Base-by-base conservation (phyloP, 1,139 yeast species). In the Debaryomyces coudertii region DNA sequence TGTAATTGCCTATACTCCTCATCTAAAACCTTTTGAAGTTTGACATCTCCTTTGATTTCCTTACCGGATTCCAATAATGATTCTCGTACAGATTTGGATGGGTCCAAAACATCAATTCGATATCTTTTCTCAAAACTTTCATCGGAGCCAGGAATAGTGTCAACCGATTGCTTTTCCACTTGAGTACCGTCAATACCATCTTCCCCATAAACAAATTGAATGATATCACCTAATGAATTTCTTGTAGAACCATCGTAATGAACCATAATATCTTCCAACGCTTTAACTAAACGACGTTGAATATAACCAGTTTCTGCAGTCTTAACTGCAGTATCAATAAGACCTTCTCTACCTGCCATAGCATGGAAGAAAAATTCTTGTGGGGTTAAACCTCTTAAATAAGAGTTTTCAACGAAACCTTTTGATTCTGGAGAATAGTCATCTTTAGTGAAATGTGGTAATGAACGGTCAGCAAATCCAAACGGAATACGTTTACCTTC, bases 311-410 rank as follows among this genome's bases (percentile, higher is more conserved):
- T 93, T 73, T 93, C 99, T 2, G 99, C 99, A 35, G 99, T 93
- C 69, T 92, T 92, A 42, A 92, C 98, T 12, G 98, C 98, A 48
- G 99, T 93, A 82, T 93, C 99, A 68, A 93, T 93, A 66, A 93
- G 82, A 82, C 99, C 99, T 76, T 93, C 99, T 80, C 99, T 90
- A 80, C 99, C 99, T 60, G 99, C 99, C 99, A 95, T 95, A 46
- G 99, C 99, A 68, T 95, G 99, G 87, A 93, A 93, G 66, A 95
- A 95, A 69, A 95, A 95, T 68, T 95, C 99, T 70, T 93, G 99
- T 33, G 99, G 99, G 12, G 99, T 93, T 62, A 95, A 79, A 36
- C 99, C 99, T 77, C 99, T 85, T 63, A 93, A 79, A 62, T 93
- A 95, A 9, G 99, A 95, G 63, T 95, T 95, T 69, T 93, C 99